These are phyloP conservation scores for Magnolia kwangsiensis DNA, from an alignment of 164 flowering plant species.

Conservation along the genomic window DNA sequence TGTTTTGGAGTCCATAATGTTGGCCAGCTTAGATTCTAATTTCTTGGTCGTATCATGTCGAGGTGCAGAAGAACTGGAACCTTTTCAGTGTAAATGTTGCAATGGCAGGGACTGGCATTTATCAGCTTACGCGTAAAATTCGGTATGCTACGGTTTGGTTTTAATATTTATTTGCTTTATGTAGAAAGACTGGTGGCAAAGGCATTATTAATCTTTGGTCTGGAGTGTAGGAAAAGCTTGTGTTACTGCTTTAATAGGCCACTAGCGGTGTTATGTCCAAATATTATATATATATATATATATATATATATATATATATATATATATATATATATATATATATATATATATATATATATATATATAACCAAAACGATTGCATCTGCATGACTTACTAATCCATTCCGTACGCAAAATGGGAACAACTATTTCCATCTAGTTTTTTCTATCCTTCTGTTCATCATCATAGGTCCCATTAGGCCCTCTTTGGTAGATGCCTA, in stretches of 20 bases:
- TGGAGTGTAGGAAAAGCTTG: not conserved
- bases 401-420: too few relatives aligned
- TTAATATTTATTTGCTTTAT: not conserved
- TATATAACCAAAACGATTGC: too few relatives aligned
- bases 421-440: too few relatives aligned
- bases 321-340: too few relatives aligned
- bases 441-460: too few relatives aligned
- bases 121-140: slow-evolving; percentile 61
- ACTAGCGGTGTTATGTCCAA: not conserved
- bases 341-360: too few relatives aligned
- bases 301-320: too few relatives aligned
- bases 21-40: slow-evolving; percentile 3
- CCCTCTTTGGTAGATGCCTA: too few relatives aligned
- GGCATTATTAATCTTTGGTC: not conserved
- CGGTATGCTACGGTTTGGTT: slow-evolving; percentile 24
- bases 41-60: not conserved
- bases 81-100: slow-evolving; percentile 67
- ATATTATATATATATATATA: too few relatives aligned
- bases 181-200: not conserved
- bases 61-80: slow-evolving; percentile 70
- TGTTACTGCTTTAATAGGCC: not conserved
- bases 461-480: too few relatives aligned
- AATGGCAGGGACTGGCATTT: slow-evolving; percentile 73
- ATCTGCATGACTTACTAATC: too few relatives aligned
- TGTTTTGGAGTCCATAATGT: not conserved